phyloP scores from a whole-genome alignment of 768 basidiomycete species.

The Lactarius indigo region DNA sequence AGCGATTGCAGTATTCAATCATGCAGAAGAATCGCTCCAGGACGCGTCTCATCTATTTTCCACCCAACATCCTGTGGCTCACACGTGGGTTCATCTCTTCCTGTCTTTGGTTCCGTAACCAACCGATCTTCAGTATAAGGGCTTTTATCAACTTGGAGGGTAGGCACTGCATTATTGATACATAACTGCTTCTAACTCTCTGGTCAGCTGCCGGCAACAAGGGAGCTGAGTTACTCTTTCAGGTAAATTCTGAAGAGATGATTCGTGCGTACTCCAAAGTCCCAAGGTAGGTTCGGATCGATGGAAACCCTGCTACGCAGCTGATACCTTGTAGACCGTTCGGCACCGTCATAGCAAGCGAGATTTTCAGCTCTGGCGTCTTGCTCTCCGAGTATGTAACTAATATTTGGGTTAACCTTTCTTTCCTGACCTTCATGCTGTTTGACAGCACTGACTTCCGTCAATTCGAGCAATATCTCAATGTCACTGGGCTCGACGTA shows the following conservation, averaged over 20 bases:
- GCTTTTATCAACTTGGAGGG: slow-evolving; percentile 91
- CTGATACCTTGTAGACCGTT: slow-evolving; percentile 56
- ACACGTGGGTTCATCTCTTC: slow-evolving; percentile 43
- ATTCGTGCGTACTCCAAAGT: slow-evolving; percentile 84
- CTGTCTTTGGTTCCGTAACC: slow-evolving; percentile 2
- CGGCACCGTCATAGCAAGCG: slow-evolving; percentile 86
- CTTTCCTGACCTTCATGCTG: slow-evolving; percentile 8
- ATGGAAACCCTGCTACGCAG: not conserved
- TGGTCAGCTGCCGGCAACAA: slow-evolving; percentile 74
- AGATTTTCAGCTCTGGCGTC: slow-evolving; percentile 89
- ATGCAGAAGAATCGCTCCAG: slow-evolving; percentile 92
- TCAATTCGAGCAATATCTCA: slow-evolving; percentile 87
- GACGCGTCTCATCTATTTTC: slow-evolving; percentile 93
- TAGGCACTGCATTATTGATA: slow-evolving; percentile 26
- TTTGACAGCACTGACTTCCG: slow-evolving; percentile 82
- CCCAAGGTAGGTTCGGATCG: slow-evolving; percentile 49
- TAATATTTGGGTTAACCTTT: not conserved
- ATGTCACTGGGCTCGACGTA: slow-evolving; percentile 89
- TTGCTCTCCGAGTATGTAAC: slow-evolving; percentile 74
- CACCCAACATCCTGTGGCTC: slow-evolving; percentile 75
- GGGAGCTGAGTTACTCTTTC: slow-evolving; percentile 89
- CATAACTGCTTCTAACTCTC: slow-evolving; percentile 2
- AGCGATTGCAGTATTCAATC: slow-evolving; percentile 72
- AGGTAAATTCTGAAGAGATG: slow-evolving; percentile 95
- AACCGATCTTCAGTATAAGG: slow-evolving; percentile 54